Evolutionary conservation across 768 basidiomycete genomes (phyloP).

Genomic region (Tricholoma matsutake): DNA sequence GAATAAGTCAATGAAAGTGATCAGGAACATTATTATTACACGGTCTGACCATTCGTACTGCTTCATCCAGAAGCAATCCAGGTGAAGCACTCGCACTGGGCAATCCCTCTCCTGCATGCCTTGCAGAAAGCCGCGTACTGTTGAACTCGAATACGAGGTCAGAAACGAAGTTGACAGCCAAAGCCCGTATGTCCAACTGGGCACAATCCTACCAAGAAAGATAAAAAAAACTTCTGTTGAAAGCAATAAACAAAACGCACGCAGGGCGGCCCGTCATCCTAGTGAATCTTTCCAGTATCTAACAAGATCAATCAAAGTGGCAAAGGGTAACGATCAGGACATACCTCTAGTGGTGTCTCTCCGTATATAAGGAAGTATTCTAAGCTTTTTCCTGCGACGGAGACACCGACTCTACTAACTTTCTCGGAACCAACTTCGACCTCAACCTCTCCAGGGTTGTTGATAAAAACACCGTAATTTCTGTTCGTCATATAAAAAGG

Average conservation of each 20-base stretch:
- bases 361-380: conserved; percentile 76
- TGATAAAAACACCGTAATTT: conserved; percentile 75
- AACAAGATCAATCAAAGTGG: background rate
- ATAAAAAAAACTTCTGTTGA: conserved; percentile 2
- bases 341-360: conserved; percentile 58
- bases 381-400: conserved; percentile 57
- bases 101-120: conserved; percentile 66
- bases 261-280: conserved; percentile 63
- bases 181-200: conserved; percentile 73
- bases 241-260: conserved; percentile 26
- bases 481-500: conserved; percentile 70
- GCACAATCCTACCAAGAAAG: conserved; percentile 48
- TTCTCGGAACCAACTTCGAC: conserved; percentile 70
- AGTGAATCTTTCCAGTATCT: conserved; percentile 63
- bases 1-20: conserved; percentile 18
- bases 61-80: conserved; percentile 80
- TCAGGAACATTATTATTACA: background rate
- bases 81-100: conserved; percentile 67
- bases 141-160: conserved; percentile 64
- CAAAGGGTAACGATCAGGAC: conserved; percentile 14
- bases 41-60: conserved; percentile 57
- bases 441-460: conserved; percentile 74
- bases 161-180: conserved; percentile 80
- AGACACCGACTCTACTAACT: conserved; percentile 61
- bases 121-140: conserved; percentile 66